Evolutionary conservation across 257 asterid species (phyloP).

Genomic region (Solanum corneliomulleri): DNA sequence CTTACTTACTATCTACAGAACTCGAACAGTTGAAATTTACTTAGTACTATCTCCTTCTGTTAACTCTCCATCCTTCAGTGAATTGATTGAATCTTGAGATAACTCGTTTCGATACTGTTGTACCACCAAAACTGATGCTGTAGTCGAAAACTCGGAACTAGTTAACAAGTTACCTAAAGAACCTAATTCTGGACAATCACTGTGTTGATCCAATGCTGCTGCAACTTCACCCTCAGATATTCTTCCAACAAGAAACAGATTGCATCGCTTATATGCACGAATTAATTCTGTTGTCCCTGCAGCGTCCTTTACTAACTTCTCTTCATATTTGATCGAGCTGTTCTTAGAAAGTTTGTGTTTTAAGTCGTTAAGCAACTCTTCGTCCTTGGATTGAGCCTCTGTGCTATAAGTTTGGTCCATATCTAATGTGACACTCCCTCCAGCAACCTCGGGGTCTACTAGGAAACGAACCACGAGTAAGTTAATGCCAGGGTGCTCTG

Average conservation of each 20-base stretch:
- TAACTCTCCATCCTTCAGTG: conserved; percentile 1
- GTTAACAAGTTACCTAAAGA: conserved; percentile 38
- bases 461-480: conserved; percentile 26
- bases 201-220: conserved; percentile 14
- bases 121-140: conserved; percentile 53
- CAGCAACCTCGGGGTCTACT: conserved; percentile 15
- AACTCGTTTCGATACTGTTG: conserved; percentile 37
- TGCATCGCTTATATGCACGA: conserved; percentile 14
- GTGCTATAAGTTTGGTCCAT: background rate
- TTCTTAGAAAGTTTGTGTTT: conserved; percentile 3
- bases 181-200: conserved; percentile 47
- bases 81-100: conserved; percentile 15
- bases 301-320: conserved; percentile 10
- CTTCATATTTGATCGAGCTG: conserved; percentile 19
- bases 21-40: background rate
- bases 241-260: conserved; percentile 39
- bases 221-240: conserved; percentile 32
- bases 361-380: conserved; percentile 16
- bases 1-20: background rate
- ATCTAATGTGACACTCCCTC: conserved; percentile 5
- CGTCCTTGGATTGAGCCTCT: conserved; percentile 10
- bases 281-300: conserved; percentile 14
- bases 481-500: conserved; percentile 44
- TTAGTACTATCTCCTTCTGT: background rate
- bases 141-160: conserved; percentile 17